Conservation (phyloP, 305 asterid species). For the Ruellia speciosa region DNA sequence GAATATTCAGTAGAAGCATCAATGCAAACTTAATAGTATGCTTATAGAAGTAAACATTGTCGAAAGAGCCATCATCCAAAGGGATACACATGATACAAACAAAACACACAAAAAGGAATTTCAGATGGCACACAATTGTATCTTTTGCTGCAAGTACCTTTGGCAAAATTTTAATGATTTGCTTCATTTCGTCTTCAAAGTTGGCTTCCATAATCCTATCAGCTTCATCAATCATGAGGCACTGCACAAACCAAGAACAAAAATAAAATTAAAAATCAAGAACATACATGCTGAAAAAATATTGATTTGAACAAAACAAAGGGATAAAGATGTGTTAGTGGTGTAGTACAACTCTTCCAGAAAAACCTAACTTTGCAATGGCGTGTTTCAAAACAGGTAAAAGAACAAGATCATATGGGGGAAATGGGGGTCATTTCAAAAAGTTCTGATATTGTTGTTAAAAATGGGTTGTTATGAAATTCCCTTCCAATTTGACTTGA, state of each 20-base stretch:
- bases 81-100: too few relatives aligned
- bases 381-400: background rate
- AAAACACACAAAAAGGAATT: too few relatives aligned
- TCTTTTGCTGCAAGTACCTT: constrained; percentile 42
- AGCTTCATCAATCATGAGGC: constrained; percentile 90
- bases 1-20: background rate
- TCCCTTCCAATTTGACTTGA: too few relatives aligned
- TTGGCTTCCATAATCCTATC: constrained; percentile 89
- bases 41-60: too few relatives aligned
- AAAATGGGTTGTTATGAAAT: too few relatives aligned
- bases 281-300: background rate
- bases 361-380: background rate
- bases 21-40: too few relatives aligned
- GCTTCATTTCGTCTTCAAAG: constrained; percentile 87
- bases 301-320: background rate
- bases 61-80: too few relatives aligned
- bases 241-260: constrained; percentile 47
- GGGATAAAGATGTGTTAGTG: background rate
- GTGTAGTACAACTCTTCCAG: background rate
- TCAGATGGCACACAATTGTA: too few relatives aligned
- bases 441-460: background rate
- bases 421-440: background rate
- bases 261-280: constrained; percentile 12
- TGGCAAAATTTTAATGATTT: constrained; percentile 66
- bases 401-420: background rate